These are phyloP conservation scores for Tolypocladium guangdongense DNA, from an alignment of 2,329 filamentous ascomycete genomes.

Conservation along the genomic window DNA sequence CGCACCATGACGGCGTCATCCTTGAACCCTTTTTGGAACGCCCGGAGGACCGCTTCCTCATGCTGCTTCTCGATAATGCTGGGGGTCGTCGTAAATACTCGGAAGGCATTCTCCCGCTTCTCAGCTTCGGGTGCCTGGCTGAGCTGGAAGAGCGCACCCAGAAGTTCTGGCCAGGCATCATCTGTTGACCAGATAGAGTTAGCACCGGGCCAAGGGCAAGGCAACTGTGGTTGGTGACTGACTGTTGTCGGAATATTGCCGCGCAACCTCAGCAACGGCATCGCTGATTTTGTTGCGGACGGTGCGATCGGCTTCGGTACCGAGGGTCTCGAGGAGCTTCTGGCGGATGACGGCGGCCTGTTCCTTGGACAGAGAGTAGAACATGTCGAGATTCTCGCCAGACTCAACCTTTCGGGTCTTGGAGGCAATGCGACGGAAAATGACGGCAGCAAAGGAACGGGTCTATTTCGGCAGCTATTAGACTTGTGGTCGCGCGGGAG, in stretches of 20 bases:
- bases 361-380: constrained; percentile 64
- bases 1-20: constrained; percentile 71
- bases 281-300: constrained; percentile 95
- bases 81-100: constrained; percentile 90
- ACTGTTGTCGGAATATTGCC: constrained; percentile 92
- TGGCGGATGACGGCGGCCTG: constrained; percentile 70
- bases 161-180: constrained; percentile 80
- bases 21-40: constrained; percentile 86
- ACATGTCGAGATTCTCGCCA: constrained; percentile 69
- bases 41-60: constrained; percentile 76
- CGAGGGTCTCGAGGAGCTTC: constrained; percentile 71
- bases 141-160: constrained; percentile 75
- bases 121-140: constrained; percentile 77
- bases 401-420: constrained; percentile 71
- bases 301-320: constrained; percentile 57
- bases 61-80: constrained; percentile 95
- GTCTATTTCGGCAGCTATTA: constrained; percentile 39
- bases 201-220: constrained; percentile 5
- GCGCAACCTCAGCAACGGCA: constrained; percentile 89
- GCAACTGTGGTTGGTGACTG: constrained; percentile 23
- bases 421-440: constrained; percentile 87
- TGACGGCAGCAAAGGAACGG: constrained; percentile 82
- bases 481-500: neutral
- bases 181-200: constrained; percentile 35
- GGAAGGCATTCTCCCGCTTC: constrained; percentile 84